Percentiles rank a stretch among this genome's conserved stretches.
phyloP scores from a whole-genome alignment of 129 eudicot species.

The Arctium minus region DNA sequence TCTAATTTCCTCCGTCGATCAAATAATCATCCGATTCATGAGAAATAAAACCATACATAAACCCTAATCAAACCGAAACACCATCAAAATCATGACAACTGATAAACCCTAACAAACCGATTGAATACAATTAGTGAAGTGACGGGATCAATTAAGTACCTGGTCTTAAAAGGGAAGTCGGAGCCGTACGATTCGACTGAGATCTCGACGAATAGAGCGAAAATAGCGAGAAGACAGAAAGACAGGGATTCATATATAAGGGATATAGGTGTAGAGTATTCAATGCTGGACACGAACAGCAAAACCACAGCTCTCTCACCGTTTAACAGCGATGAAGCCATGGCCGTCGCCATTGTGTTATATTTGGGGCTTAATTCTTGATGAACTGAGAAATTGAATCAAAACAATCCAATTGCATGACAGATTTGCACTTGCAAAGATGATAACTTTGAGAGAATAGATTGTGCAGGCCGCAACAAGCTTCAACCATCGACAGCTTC shows the following conservation, averaged over 20 bases:
- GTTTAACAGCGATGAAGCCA: slow-evolving; percentile 69
- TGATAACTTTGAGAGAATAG: neutral
- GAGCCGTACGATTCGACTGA: slow-evolving; percentile 47
- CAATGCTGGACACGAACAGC: slow-evolving; percentile 43
- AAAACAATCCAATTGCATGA: slow-evolving; percentile 1
- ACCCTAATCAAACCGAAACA: slow-evolving; percentile 16
- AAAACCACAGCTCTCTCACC: slow-evolving; percentile 95
- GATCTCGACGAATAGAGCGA: slow-evolving; percentile 64
- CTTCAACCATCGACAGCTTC: neutral
- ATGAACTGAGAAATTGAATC: neutral
- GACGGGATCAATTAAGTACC: slow-evolving; percentile 32
- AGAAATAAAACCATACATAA: neutral
- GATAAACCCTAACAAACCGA: slow-evolving; percentile 7
- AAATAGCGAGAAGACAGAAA: slow-evolving; percentile 47
- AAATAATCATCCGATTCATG: neutral
- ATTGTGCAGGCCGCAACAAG: slow-evolving; percentile 6
- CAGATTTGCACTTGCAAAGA: neutral
- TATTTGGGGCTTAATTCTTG: neutral
- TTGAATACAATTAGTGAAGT: neutral
- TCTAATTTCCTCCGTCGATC: neutral
- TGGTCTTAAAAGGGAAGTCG: slow-evolving; percentile 36
- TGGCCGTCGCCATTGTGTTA: slow-evolving; percentile 10
- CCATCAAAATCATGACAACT: neutral
- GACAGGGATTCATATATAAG: slow-evolving; percentile 48
- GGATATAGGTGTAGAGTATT: slow-evolving; percentile 42